Conservation (phyloP, 2,329 filamentous ascomycete species). For the Talaromyces sp. region DNA sequence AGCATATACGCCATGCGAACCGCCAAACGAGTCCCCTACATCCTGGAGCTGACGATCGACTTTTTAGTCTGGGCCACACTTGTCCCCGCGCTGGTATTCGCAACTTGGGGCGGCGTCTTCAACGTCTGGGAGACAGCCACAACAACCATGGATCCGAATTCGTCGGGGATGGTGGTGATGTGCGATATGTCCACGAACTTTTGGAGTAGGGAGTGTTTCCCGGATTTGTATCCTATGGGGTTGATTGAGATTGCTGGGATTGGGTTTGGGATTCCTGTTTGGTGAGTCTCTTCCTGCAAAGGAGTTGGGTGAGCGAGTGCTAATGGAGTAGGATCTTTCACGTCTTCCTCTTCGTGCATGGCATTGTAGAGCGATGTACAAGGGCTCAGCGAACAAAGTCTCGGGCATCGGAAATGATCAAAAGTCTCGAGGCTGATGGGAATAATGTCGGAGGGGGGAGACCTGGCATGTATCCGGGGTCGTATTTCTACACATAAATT, state of each 20-base stretch:
- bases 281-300: constrained; percentile 20
- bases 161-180: constrained; percentile 4
- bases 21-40: constrained; percentile 10
- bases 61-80: constrained; percentile 21
- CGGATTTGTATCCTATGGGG: constrained; percentile 29
- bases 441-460: neutral
- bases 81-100: constrained; percentile 26
- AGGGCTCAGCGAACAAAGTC: neutral
- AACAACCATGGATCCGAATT: neutral
- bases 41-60: constrained; percentile 17
- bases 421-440: constrained; percentile 8
- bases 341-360: constrained; percentile 12
- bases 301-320: neutral
- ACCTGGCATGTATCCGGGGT: neutral
- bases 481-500: neutral
- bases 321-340: constrained; percentile 10
- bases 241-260: constrained; percentile 29
- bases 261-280: constrained; percentile 26
- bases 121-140: constrained; percentile 26
- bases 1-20: constrained; percentile 18
- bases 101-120: constrained; percentile 29
- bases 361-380: neutral
- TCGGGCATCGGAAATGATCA: neutral
- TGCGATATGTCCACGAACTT: constrained; percentile 26
- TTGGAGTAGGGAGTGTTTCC: constrained; percentile 28